phyloP scores from a whole-genome alignment of 306 rosid genomes.

The Leucaena leucocephala region DNA sequence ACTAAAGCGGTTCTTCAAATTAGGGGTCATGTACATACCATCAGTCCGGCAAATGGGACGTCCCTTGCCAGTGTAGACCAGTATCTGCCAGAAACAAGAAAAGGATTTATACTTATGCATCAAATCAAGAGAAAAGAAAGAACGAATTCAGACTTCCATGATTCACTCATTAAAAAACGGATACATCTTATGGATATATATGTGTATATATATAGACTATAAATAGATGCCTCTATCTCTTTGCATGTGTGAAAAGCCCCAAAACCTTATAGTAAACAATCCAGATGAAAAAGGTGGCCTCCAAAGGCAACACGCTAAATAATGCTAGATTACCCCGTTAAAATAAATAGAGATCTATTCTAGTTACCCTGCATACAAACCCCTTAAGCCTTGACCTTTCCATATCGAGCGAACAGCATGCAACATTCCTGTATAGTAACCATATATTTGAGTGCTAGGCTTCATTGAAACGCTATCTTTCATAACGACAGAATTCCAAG shows the following conservation, averaged over 20 bases:
- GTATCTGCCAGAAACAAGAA: constrained; percentile 57
- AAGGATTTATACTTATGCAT: constrained; percentile 29
- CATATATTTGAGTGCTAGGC: constrained; percentile 62
- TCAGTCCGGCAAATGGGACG: constrained; percentile 90
- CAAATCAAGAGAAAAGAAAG: constrained; percentile 22
- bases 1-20: neutral
- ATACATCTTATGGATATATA: no score
- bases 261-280: neutral
- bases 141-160: constrained; percentile 12
- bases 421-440: constrained; percentile 81
- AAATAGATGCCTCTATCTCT: neutral
- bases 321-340: constrained; percentile 13
- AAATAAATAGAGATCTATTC: constrained; percentile 17
- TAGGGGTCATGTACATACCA: constrained; percentile 51
- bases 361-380: constrained; percentile 86
- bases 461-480: constrained; percentile 53
- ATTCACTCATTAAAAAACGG: neutral
- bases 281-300: constrained; percentile 14
- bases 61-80: constrained; percentile 91
- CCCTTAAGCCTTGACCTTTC: constrained; percentile 77
- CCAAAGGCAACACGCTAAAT: constrained; percentile 3
- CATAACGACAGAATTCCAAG: constrained; percentile 66
- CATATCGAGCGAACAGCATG: constrained; percentile 85
- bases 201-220: neutral
- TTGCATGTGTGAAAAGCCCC: neutral